Base-by-base conservation (phyloP, 495 filamentous ascomycete species). In the Penicillium soppii region DNA sequence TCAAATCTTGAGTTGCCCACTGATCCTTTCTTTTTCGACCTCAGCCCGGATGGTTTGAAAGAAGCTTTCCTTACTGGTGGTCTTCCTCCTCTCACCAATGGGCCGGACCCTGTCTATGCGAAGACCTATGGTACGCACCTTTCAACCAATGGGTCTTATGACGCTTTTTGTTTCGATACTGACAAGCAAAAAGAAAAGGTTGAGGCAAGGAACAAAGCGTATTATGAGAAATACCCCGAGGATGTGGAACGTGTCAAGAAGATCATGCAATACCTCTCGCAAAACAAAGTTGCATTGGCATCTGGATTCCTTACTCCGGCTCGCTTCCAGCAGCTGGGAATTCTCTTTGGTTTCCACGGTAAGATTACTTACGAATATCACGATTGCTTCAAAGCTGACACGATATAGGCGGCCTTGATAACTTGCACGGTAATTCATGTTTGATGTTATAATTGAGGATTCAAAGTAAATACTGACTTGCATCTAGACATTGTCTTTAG, bases 1-100 rank as follows among this genome's bases (percentile, higher is more conserved):
- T 12, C 8, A 6, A 4, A 42, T 22, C 53, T 55, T 26, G 23
- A 47, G 12, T 3, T 4, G 16, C 10, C 52, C 16, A 20, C 26
- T 57, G 15, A 40, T 5, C 9, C 29, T 44, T 21, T 17, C 3
- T n/a, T 7, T 20, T 26, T 13, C 22, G 41, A 27, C 17, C 7
- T 12, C 5, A 83, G 80, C 53, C 90, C 90, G 0, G 79, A 90
- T 27, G 84, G 87, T 1, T 72, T 97, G 38, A 78, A 78, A 27
- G 92, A 97, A 66, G 88, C 81, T 17, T 97, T 95, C 62, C 74
- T 89, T 20, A 84, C 83, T 21, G 94, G 92, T 39, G 92, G 92
- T 2, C 76, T 97, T 41, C 84, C 89, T 7, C 87, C 92, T 0
- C 70, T 96, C 20, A 80, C 85, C 20, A 78, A 80, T 38, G 76